These are phyloP conservation scores for Nothophoma quercina DNA, from an alignment of 2,329 filamentous ascomycete genomes.

Conservation along the genomic window DNA sequence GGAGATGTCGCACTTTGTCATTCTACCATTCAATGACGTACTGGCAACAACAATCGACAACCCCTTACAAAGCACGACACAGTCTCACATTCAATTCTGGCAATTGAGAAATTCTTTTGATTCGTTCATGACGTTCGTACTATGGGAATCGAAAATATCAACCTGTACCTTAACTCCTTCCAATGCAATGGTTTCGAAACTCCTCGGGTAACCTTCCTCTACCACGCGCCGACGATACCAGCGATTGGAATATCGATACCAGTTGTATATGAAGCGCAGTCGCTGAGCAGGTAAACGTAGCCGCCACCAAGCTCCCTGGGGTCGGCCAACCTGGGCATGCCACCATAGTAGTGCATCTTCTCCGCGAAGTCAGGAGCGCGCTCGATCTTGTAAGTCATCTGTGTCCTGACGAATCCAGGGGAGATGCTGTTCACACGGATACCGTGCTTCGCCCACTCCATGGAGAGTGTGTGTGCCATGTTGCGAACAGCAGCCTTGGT, in stretches of 20 bases:
- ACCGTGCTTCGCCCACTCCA: conserved; percentile 82
- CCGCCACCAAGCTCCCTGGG: conserved; percentile 60
- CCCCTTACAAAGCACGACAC: too few species aligned
- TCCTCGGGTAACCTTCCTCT: conserved; percentile 7
- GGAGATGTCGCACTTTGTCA: too few species aligned
- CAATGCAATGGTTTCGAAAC: conserved; percentile 25
- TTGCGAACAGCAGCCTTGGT: conserved; percentile 54
- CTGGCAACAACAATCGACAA: too few species aligned
- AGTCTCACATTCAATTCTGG: too few species aligned
- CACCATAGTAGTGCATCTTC: conserved; percentile 63
- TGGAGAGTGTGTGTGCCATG: conserved; percentile 67
- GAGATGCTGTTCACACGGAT: conserved; percentile 87
- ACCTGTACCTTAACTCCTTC: conserved; percentile 27
- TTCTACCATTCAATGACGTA: too few species aligned
- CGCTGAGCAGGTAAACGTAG: conserved; percentile 58
- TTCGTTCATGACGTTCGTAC: conserved; percentile 16
- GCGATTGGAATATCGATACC: conserved; percentile 60
- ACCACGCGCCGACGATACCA: conserved; percentile 57
- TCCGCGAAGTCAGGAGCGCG: conserved; percentile 59
- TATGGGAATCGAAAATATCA: conserved; percentile 11
- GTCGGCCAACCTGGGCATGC: conserved; percentile 60
- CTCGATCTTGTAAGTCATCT: conserved; percentile 60
- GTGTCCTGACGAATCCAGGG: conserved; percentile 86
- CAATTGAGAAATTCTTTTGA: too few species aligned
- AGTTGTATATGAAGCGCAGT: conserved; percentile 58